Conservation (phyloP, 2,329 filamentous ascomycete species). For the Exophiala sp. region DNA sequence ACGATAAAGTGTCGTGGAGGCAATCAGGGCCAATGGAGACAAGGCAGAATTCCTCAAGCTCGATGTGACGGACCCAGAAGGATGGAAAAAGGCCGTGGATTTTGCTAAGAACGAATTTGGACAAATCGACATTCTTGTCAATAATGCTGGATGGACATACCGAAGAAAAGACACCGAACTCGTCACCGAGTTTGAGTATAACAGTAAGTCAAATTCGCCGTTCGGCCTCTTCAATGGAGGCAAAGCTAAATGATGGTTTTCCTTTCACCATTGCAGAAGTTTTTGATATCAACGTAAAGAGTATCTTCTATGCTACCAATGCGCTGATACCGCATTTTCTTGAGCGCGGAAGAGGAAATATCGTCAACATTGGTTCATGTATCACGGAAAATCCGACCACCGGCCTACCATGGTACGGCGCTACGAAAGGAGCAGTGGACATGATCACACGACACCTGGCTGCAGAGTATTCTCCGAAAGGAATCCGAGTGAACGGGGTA, state of each 20-base stretch:
- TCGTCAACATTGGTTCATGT: constrained; percentile 44
- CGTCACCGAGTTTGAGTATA: constrained; percentile 42
- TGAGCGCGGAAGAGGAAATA: constrained; percentile 39
- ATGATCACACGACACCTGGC: constrained; percentile 59
- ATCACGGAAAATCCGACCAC: constrained; percentile 40
- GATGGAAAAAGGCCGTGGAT: constrained; percentile 15
- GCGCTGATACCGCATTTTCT: constrained; percentile 36
- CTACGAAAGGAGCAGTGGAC: constrained; percentile 61
- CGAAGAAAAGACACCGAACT: constrained; percentile 36
- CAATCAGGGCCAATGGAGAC: not conserved
- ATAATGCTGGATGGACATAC: constrained; percentile 33
- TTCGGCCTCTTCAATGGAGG: not conserved
- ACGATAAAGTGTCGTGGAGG: not conserved
- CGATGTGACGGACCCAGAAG: constrained; percentile 10
- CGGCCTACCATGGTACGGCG: constrained; percentile 52
- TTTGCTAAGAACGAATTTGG: constrained; percentile 14
- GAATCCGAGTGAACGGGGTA: constrained; percentile 48
- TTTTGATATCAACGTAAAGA: constrained; percentile 44
- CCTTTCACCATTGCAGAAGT: constrained; percentile 24
- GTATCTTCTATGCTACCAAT: constrained; percentile 36
- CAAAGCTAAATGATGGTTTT: too few species aligned
- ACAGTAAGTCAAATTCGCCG: constrained; percentile 23
- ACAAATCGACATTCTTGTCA: constrained; percentile 18
- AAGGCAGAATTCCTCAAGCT: constrained; percentile 1
- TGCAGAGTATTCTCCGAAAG: constrained; percentile 44